phyloP scores from a whole-genome alignment of 495 filamentous ascomycete species.

The Clohesyomyces aquaticus region DNA sequence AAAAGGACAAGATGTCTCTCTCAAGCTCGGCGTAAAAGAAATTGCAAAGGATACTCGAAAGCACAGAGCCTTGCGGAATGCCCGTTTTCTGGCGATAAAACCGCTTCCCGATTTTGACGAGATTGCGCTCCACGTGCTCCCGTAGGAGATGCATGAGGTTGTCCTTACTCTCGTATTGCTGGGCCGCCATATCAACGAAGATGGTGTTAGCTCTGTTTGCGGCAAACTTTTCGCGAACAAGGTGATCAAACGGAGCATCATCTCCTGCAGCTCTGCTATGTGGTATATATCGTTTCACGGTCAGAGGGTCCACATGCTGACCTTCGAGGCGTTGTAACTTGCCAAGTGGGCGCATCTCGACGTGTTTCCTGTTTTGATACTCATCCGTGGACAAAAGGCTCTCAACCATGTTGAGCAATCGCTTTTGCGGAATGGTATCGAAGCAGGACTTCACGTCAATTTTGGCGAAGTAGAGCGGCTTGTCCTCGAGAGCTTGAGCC shows the following conservation, averaged over 20 bases:
- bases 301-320: slow-evolving; percentile 23
- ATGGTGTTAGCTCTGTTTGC: slow-evolving; percentile 65
- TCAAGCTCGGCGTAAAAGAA: slow-evolving; percentile 93
- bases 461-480: slow-evolving; percentile 79
- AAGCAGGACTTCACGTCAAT: slow-evolving; percentile 91
- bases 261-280: slow-evolving; percentile 59
- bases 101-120: slow-evolving; percentile 87
- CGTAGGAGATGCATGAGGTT: slow-evolving; percentile 70
- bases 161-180: slow-evolving; percentile 56
- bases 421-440: slow-evolving; percentile 87
- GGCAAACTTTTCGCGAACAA: slow-evolving; percentile 55
- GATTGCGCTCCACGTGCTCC: slow-evolving; percentile 78
- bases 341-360: slow-evolving; percentile 64
- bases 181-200: slow-evolving; percentile 67
- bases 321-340: slow-evolving; percentile 34
- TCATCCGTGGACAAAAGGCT: slow-evolving; percentile 63
- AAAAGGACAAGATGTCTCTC: slow-evolving; percentile 65
- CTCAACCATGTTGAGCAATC: slow-evolving; percentile 68
- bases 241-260: slow-evolving; percentile 57
- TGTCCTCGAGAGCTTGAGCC: slow-evolving; percentile 35
- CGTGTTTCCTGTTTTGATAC: slow-evolving; percentile 76
- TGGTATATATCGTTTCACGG: slow-evolving; percentile 63
- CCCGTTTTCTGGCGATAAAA: slow-evolving; percentile 86
- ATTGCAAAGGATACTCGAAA: slow-evolving; percentile 87
- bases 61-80: slow-evolving; percentile 88